Percentiles rank a stretch among this genome's conserved stretches.
Evolutionary conservation across 495 filamentous ascomycete genomes (phyloP).

Genomic region (Choiromyces venosus): DNA sequence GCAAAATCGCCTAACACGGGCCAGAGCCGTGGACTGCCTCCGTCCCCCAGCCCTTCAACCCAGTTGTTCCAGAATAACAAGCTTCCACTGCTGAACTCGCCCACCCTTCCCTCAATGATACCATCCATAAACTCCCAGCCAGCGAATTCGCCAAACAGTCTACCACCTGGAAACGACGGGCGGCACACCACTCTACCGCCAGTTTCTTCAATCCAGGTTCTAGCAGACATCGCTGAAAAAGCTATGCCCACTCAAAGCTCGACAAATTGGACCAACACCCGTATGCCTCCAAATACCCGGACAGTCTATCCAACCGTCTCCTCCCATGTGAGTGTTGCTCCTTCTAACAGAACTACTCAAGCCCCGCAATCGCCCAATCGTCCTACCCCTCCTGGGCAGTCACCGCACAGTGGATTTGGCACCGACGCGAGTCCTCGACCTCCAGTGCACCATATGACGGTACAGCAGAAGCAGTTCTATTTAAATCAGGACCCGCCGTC

Average conservation of each 20-base stretch:
- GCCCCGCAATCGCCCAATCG: conserved; percentile 36
- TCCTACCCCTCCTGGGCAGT: conserved; percentile 18
- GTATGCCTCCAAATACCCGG: conserved; percentile 32
- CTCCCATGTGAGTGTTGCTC: conserved; percentile 37
- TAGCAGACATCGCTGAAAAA: conserved; percentile 40
- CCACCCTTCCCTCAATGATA: conserved; percentile 35
- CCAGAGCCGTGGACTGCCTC: conserved; percentile 20
- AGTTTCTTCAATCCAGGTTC: conserved; percentile 39
- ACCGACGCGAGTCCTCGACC: conserved; percentile 38
- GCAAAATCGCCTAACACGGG: conserved; percentile 23
- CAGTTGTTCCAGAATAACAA: conserved; percentile 29
- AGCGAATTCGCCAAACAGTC: conserved; percentile 25
- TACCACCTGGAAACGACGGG: conserved; percentile 30
- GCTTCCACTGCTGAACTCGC: conserved; percentile 28
- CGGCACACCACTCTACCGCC: conserved; percentile 38
- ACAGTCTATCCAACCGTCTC: conserved; percentile 37
- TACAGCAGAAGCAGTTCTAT: conserved; percentile 29
- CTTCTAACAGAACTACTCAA: conserved; percentile 40
- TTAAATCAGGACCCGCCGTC: conserved; percentile 21
- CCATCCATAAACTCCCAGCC: conserved; percentile 26
- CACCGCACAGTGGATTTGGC: conserved; percentile 30
- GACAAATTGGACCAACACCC: conserved; percentile 27
- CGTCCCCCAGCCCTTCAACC: conserved; percentile 32
- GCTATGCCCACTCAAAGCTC: conserved; percentile 34
- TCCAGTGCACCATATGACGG: conserved; percentile 34